These are phyloP conservation scores for Acanthamoeba polyphaga DNA, from an alignment of 208 protist genomes.

Conservation along the genomic window DNA sequence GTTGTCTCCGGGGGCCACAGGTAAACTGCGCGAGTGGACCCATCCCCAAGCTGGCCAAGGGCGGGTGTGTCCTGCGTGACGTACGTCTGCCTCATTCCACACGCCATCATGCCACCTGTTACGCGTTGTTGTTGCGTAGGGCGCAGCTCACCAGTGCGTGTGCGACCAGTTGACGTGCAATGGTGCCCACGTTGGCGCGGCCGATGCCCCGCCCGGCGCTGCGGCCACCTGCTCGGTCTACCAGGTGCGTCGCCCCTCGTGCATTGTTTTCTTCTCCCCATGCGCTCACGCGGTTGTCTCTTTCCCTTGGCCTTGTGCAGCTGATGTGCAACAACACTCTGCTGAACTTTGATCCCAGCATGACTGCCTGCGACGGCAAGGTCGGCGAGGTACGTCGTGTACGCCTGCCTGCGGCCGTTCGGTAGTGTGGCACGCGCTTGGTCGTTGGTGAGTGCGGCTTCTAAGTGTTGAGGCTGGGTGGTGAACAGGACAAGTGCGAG, in stretches of 20 bases:
- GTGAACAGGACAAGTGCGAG: not conserved
- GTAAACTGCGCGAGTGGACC: not conserved
- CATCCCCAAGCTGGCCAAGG: not conserved
- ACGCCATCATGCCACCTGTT: not conserved
- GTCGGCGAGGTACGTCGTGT: not conserved
- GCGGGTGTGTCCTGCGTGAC: not conserved
- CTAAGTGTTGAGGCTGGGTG: not conserved
- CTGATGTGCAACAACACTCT: not conserved
- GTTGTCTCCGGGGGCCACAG: not conserved
- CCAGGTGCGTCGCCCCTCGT: not conserved
- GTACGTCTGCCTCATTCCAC: not conserved
- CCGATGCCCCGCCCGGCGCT: not conserved
- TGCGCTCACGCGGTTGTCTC: not conserved
- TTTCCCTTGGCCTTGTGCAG: not conserved
- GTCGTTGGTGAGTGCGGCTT: not conserved
- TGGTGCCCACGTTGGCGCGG: not conserved
- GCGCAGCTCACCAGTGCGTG: no score
- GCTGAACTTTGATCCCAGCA: conserved; percentile 33
- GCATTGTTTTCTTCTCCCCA: not conserved
- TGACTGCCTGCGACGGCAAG: not conserved
- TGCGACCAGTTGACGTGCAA: not conserved
- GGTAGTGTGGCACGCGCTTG: no score
- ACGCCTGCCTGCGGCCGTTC: not conserved
- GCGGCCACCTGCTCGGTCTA: conserved; percentile 36
- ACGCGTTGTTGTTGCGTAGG: no score